Base-by-base conservation (phyloP, 140 eudicot genomes). In the Flaveria floridana region DNA sequence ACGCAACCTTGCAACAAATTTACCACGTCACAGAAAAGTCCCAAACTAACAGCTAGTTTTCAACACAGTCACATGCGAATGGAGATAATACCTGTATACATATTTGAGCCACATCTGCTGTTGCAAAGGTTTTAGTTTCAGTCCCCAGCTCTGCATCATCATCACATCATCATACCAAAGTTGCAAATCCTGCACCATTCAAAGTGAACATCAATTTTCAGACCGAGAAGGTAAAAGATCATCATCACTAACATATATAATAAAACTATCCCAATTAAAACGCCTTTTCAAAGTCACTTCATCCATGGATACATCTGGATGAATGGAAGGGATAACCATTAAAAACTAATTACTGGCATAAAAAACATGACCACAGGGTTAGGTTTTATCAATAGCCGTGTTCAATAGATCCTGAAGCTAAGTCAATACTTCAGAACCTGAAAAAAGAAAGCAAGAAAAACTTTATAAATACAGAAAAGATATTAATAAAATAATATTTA, bases 41-140 rank as follows among this genome's bases (percentile, higher is more conserved):
- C 13, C 14, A 37, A 65, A 65, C 50, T 10, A 65, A 65, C 26
- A 0, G 50, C 70, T 65, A 0, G 15, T 65, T 65, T 37, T 65
- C 1, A 65, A 34, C 0, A 0, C 0, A 0, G 13, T 65, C 11
- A 18, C 1, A 30, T 18, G 52, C n/a, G 15, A 1, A 70, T 34
- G 7, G 51, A 65, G 16, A 1, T 37, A n/a, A 81, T 71, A 89
- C 98, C 92, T 88, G 96, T 80, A 93, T 74, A 75, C 95, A 89
- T 64, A 85, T 96, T 86, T 93, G 96, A 39, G 97, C 96, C 52
- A 93, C 97, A 83, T 93, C 98, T 15, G 97, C 81, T 74, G 95
- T 86, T 4, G 96, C 80, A 78, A 89, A 47, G 25, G 89, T 80
- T 83, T 18, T 87, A 25, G 86, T 92, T n/a, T 89, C 91, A 51